Evolutionary conservation across 345 rosid species (phyloP).

Genomic region (Euclidium syriacum): DNA sequence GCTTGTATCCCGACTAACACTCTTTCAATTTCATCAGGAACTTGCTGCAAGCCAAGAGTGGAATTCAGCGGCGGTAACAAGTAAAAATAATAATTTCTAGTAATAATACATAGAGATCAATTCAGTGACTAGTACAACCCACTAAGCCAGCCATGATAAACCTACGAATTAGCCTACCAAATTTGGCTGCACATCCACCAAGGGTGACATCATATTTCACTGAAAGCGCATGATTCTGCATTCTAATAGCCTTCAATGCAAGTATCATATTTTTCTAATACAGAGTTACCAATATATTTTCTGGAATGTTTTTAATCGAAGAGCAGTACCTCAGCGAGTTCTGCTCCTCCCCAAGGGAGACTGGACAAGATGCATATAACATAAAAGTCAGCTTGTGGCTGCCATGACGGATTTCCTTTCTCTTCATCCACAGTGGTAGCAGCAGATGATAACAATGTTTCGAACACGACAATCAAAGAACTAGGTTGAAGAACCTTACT

Average conservation of each 20-base stretch:
- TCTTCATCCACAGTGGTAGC: slow-evolving; percentile 97
- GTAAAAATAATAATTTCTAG: neutral
- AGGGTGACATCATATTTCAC: neutral
- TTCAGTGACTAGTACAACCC: neutral
- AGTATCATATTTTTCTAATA: neutral
- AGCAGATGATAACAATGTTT: slow-evolving; percentile 86
- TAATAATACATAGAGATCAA: neutral
- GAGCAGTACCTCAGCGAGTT: slow-evolving; percentile 73
- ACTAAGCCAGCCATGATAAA: slow-evolving; percentile 1
- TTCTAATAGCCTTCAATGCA: neutral
- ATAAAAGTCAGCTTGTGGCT: slow-evolving; percentile 90
- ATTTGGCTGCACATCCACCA: slow-evolving; percentile 2
- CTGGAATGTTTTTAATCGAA: neutral
- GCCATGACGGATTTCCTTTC: slow-evolving; percentile 97
- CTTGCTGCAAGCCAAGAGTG: slow-evolving; percentile 58
- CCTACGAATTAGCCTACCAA: neutral
- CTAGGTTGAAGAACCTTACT: slow-evolving; percentile 92
- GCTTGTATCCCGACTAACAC: slow-evolving; percentile 89
- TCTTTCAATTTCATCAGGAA: slow-evolving; percentile 92
- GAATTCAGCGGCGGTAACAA: neutral
- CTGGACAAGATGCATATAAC: slow-evolving; percentile 86
- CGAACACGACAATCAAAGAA: slow-evolving; percentile 78
- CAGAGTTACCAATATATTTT: neutral
- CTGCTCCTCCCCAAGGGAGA: slow-evolving; percentile 99
- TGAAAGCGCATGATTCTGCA: neutral